phyloP scores from a whole-genome alignment of 805 yeast genomes.

The Yarrowia phangngaensis region DNA sequence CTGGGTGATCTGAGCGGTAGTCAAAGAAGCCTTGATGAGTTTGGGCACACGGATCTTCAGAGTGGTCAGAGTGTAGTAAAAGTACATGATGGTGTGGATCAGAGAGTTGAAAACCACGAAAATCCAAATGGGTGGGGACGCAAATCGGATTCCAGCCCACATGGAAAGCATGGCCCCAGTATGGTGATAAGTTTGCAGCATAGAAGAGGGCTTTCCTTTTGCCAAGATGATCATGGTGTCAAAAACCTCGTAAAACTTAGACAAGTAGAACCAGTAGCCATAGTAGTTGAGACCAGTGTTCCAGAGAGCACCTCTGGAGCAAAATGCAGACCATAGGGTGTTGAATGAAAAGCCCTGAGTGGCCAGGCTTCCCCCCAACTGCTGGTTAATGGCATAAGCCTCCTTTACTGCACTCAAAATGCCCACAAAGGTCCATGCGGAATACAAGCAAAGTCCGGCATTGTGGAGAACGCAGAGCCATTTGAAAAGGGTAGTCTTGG shows the following conservation, averaged over 20 bases:
- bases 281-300: slow-evolving; percentile 50
- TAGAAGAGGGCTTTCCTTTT: slow-evolving; percentile 63
- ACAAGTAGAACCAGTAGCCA: slow-evolving; percentile 64
- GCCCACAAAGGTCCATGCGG: slow-evolving; percentile 68
- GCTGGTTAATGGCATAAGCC: slow-evolving; percentile 39
- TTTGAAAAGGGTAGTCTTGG: slow-evolving; percentile 48
- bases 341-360: slow-evolving; percentile 82
- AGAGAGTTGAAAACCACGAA: slow-evolving; percentile 77
- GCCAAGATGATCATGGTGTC: slow-evolving; percentile 64
- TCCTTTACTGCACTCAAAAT: slow-evolving; percentile 49
- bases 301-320: slow-evolving; percentile 64
- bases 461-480: slow-evolving; percentile 58
- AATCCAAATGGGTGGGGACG: slow-evolving; percentile 75
- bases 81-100: slow-evolving; percentile 71
- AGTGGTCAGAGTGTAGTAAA: slow-evolving; percentile 60
- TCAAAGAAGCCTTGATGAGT: slow-evolving; percentile 54
- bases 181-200: slow-evolving; percentile 71
- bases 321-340: slow-evolving; percentile 67
- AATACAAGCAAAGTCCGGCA: slow-evolving; percentile 57
- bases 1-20: slow-evolving; percentile 65
- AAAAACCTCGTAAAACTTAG: slow-evolving; percentile 67
- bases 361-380: slow-evolving; percentile 28
- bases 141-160: slow-evolving; percentile 73
- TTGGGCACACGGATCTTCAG: slow-evolving; percentile 56
- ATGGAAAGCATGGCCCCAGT: slow-evolving; percentile 76